Base-by-base conservation (phyloP, 2,329 filamentous ascomycete genomes). In the Calonectria fujianensis region DNA sequence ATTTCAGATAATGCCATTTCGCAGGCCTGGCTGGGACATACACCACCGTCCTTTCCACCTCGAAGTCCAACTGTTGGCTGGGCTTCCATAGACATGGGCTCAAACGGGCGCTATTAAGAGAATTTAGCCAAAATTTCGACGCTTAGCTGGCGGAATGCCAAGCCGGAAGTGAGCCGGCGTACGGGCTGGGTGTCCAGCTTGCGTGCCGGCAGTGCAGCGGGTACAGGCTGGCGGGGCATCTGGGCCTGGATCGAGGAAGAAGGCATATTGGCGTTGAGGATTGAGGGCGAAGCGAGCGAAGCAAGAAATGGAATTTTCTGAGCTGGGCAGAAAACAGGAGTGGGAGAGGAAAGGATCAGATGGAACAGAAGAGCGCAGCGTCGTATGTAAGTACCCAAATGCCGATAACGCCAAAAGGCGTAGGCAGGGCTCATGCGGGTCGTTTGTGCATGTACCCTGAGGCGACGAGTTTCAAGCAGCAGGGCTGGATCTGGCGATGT, bases 41-140 rank as follows among this genome's bases (percentile, higher is more conserved):
- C 85, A 81, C 82, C 83, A 74, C 82, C 83, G 27, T 85, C 84
- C 27, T 78, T 78, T 37, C 85, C 85, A 64, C 85, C 84, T 65
- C 84, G 83, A 57, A 86, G 80, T 61, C 69, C 75, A 73, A 80
- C 76, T 3, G 80, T 69, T 20, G 78, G 76, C 57, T 76, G 68
- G n/a, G 73, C 57, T 18, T 84, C 81, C 71, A 81, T 80, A 41
- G 78, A 78, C 85, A 86, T 86, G 45, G 85, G 84, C 61, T 85
- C 79, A 48, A 82, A 74, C 16, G 82, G 81, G 29, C 83, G 83
- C 84, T 86, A 32, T 57, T 20, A 45, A 18, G 52, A 18, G 27
- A 18, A 51, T 73, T 74, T 45, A 73, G 70, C 18, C 29, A 24
- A n/a, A 16, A 27, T 41, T 14, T 11, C 4, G 7, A 39, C 18